Evolutionary conservation across 2,329 filamentous ascomycete genomes (phyloP).

Genomic region (Hymenoscyphus fructigenus): DNA sequence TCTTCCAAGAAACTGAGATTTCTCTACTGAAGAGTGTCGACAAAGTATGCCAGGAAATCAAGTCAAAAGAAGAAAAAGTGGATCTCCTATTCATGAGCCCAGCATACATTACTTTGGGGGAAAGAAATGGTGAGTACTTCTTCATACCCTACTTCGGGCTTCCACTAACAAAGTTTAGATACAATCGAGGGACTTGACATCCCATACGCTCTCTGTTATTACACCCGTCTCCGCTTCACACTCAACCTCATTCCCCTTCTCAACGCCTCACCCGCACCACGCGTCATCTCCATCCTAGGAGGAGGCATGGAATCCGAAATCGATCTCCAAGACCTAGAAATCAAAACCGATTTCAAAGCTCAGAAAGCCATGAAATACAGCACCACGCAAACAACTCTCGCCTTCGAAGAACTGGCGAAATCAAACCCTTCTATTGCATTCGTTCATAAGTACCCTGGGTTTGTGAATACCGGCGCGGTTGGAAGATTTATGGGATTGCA

Average conservation of each 20-base stretch:
- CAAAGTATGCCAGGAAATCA: conserved; percentile 46
- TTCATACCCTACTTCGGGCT: not conserved
- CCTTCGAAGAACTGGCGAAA: conserved; percentile 49
- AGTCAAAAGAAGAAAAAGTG: conserved; percentile 42
- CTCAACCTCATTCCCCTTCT: conserved; percentile 58
- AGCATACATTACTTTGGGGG: conserved; percentile 38
- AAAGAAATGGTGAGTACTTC: conserved; percentile 27
- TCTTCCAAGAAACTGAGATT: conserved; percentile 51
- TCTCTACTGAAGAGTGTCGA: conserved; percentile 53
- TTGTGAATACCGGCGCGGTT: conserved; percentile 41
- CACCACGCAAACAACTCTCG: conserved; percentile 51
- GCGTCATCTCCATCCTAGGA: conserved; percentile 54
- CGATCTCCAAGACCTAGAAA: conserved; percentile 45
- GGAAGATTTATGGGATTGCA: conserved; percentile 26
- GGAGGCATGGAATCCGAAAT: conserved; percentile 53
- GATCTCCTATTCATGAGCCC: conserved; percentile 49
- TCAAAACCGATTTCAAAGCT: conserved; percentile 38
- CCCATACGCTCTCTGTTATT: conserved; percentile 52
- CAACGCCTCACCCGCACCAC: conserved; percentile 43
- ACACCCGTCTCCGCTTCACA: conserved; percentile 57
- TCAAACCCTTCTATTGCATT: conserved; percentile 44
- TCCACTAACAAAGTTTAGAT: conserved; percentile 38
- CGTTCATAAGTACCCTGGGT: conserved; percentile 42
- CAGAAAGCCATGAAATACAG: conserved; percentile 45
- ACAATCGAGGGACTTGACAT: conserved; percentile 57